phyloP scores from a whole-genome alignment of 2,329 filamentous ascomycete genomes.

The Curvularia sp. region DNA sequence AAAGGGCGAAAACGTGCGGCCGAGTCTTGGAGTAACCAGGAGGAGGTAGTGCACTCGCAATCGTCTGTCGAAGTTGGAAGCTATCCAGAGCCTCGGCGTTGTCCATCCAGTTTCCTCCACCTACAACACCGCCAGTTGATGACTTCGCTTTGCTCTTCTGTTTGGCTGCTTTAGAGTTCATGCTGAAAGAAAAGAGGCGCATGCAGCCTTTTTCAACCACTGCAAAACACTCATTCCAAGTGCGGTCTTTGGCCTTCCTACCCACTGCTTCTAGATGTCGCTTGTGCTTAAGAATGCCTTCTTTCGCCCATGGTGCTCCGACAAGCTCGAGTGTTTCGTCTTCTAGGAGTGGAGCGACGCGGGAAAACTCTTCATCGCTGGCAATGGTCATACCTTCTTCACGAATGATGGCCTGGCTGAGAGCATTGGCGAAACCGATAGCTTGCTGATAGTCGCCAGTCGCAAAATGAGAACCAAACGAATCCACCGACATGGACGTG shows the following conservation, averaged over 20 bases:
- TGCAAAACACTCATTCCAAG: conserved; percentile 94
- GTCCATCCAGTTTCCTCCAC: conserved; percentile 97
- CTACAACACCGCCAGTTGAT: conserved; percentile 73
- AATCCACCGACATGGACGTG: conserved; percentile 91
- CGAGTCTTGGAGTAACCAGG: conserved; percentile 91
- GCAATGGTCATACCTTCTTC: conserved; percentile 72
- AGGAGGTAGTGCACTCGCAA: conserved; percentile 86
- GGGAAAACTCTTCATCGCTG: conserved; percentile 64
- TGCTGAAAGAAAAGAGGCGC: conserved; percentile 90
- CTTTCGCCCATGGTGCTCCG: conserved; percentile 97
- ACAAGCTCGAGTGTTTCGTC: conserved; percentile 91
- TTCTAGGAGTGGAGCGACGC: conserved; percentile 74
- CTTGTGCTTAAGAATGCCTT: conserved; percentile 94
- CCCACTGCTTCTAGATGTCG: conserved; percentile 91
- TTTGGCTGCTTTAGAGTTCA: conserved; percentile 74
- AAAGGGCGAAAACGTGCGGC: conserved; percentile 93
- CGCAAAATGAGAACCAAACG: conserved; percentile 77
- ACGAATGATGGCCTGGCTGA: conserved; percentile 95
- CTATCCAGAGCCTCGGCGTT: conserved; percentile 89
- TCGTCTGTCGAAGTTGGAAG: conserved; percentile 87
- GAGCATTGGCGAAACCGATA: conserved; percentile 94
- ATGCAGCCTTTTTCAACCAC: conserved; percentile 95
- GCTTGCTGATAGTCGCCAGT: conserved; percentile 90
- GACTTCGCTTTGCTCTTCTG: conserved; percentile 67
- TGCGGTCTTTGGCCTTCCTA: conserved; percentile 90